Percentiles rank a stretch among this genome's conserved stretches.
These are phyloP conservation scores for Sesbania bispinosa DNA, from an alignment of 306 rosid genomes.

Conservation along the genomic window DNA sequence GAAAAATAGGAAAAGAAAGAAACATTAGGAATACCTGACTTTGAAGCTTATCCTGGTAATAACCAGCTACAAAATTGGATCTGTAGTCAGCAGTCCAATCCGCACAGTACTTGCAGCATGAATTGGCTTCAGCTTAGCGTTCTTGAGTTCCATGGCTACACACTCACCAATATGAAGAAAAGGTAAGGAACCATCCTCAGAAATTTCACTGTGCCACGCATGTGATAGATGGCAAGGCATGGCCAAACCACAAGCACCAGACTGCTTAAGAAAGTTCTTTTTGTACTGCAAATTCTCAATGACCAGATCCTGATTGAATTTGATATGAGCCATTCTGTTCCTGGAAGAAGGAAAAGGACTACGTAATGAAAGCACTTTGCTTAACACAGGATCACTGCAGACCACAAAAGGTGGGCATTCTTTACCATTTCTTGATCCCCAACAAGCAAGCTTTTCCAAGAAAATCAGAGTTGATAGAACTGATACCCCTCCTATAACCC, in stretches of 20 bases:
- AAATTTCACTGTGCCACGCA: constrained; percentile 55
- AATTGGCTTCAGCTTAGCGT: constrained; percentile 54
- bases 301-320: constrained; percentile 26
- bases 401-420: constrained; percentile 75
- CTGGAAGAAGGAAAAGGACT: constrained; percentile 29
- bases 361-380: constrained; percentile 37
- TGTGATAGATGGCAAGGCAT: constrained; percentile 75
- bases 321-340: constrained; percentile 23
- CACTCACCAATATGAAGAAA: constrained; percentile 72
- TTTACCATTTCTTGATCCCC: constrained; percentile 59
- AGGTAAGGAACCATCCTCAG: constrained; percentile 44
- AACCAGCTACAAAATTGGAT: constrained; percentile 34
- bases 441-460: constrained; percentile 80
- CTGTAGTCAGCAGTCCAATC: constrained; percentile 53
- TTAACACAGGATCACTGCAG: constrained; percentile 61
- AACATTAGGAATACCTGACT: constrained; percentile 42
- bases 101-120: constrained; percentile 43
- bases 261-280: constrained; percentile 46
- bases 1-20: too few relatives aligned
- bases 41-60: constrained; percentile 54
- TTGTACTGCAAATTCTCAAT: constrained; percentile 49
- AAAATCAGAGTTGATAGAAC: constrained; percentile 68
- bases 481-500: constrained; percentile 76
- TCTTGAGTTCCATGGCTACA: constrained; percentile 59
- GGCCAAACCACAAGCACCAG: constrained; percentile 58